phyloP scores from a whole-genome alignment of 2,329 filamentous ascomycete species.

The Pyrenophora seminiperda region DNA sequence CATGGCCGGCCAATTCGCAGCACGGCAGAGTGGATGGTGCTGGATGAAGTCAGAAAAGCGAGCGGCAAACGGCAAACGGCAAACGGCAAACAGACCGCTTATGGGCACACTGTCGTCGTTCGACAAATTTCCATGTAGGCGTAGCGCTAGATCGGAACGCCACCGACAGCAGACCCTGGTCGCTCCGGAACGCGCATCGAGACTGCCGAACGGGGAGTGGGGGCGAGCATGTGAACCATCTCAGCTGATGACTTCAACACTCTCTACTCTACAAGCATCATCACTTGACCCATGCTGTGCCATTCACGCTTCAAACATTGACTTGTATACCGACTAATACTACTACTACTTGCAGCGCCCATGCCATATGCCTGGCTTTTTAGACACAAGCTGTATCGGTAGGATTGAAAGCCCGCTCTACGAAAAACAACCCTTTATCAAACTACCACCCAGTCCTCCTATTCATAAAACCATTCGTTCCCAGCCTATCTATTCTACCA shows the following conservation, averaged over 20 bases:
- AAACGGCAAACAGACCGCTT: conserved; percentile 8
- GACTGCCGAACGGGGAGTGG: conserved; percentile 9
- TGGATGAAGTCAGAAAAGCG: conserved; percentile 5
- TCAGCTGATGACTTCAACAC: too few relatives aligned
- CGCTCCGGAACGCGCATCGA: conserved; percentile 11
- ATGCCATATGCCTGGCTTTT: too few relatives aligned
- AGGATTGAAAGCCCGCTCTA: not conserved
- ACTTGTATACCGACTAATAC: too few relatives aligned
- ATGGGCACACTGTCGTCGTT: conserved; percentile 18
- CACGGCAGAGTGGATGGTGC: conserved; percentile 7
- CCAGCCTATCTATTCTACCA: conserved; percentile 1
- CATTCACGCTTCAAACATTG: too few relatives aligned
- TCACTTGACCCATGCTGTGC: too few relatives aligned
- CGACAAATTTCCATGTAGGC: conserved; percentile 21
- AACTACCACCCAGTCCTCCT: not conserved
- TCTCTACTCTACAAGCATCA: too few relatives aligned
- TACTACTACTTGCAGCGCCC: too few relatives aligned
- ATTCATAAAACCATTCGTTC: conserved; percentile 1
- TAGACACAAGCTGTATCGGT: too few relatives aligned
- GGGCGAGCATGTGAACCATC: too few relatives aligned
- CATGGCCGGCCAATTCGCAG: conserved; percentile 10
- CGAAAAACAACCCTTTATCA: not conserved
- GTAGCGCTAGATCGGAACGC: conserved; percentile 20
- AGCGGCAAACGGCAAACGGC: conserved; percentile 7
- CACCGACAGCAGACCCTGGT: conserved; percentile 14